Percentiles rank a stretch among this genome's conserved stretches.
Conservation (phyloP, 2,329 filamentous ascomycete species). For the Talaromyces sp. region DNA sequence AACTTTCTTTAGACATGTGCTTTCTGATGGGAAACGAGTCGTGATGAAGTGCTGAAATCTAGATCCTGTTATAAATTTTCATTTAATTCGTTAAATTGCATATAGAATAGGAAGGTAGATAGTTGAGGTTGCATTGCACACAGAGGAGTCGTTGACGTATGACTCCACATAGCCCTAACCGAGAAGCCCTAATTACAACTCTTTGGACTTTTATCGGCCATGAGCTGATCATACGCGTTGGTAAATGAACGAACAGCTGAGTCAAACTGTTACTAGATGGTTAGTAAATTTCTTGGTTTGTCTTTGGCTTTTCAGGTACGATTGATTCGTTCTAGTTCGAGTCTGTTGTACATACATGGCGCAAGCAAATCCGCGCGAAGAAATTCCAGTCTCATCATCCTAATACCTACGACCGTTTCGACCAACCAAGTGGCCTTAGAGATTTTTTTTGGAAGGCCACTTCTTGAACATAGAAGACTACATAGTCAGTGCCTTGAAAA, state of each 20-base stretch:
- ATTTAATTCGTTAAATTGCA: too few species aligned
- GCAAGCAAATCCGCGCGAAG: too few species aligned
- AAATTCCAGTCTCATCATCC: too few species aligned
- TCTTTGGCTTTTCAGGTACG: background rate
- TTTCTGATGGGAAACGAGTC: background rate
- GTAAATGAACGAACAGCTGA: background rate
- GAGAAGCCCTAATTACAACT: background rate
- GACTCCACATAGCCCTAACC: background rate
- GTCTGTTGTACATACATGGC: background rate
- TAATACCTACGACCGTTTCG: too few species aligned
- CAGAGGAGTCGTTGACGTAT: slow-evolving; percentile 1
- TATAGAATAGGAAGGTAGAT: background rate
- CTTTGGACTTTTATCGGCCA: background rate
- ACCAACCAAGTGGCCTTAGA: too few species aligned
- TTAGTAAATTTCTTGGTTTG: background rate
- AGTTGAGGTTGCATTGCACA: background rate
- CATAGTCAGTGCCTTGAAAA: too few species aligned
- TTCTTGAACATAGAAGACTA: too few species aligned
- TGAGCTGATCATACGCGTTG: background rate
- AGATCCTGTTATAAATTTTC: background rate
- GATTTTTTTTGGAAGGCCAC: too few species aligned
- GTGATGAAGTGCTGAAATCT: background rate
- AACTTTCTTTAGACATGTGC: background rate
- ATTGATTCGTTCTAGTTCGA: background rate
- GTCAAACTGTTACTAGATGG: background rate